These are phyloP conservation scores for Lactifluus subvellereus DNA, from an alignment of 768 basidiomycete genomes.

Conservation along the genomic window DNA sequence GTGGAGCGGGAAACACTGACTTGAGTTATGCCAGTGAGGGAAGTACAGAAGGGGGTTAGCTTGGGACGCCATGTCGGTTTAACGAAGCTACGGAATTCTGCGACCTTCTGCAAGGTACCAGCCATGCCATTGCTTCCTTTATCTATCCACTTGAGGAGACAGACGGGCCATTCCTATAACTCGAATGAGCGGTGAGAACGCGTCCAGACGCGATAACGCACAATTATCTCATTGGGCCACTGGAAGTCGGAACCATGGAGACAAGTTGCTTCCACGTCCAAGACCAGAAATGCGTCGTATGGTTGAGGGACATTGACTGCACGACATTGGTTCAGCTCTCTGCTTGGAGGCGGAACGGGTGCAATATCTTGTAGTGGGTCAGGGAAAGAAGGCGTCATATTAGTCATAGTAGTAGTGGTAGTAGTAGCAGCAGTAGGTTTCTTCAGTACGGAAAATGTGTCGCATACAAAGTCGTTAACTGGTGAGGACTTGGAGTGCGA, in stretches of 20 bases:
- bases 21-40: constrained; percentile 89
- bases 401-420: constrained; percentile 15
- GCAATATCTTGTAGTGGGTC: constrained; percentile 3
- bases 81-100: constrained; percentile 86
- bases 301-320: constrained; percentile 35
- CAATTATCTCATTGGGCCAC: constrained; percentile 96
- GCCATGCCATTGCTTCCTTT: constrained; percentile 46
- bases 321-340: neutral
- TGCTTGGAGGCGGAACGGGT: neutral
- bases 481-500: neutral
- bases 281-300: constrained; percentile 76
- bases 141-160: constrained; percentile 78
- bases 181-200: constrained; percentile 9
- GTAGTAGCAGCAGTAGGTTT: constrained; percentile 14
- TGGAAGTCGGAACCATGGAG: constrained; percentile 59
- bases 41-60: constrained; percentile 78
- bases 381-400: neutral
- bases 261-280: constrained; percentile 90
- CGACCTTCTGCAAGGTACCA: constrained; percentile 58
- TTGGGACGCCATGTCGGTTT: constrained; percentile 79
- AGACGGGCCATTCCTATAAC: constrained; percentile 85
- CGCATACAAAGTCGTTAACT: neutral
- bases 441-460: constrained; percentile 19
- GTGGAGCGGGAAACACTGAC: constrained; percentile 40
- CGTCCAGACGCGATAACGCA: constrained; percentile 35